Evolutionary conservation across 495 filamentous ascomycete genomes (phyloP).

Genomic region (Penicillium crystallinum): DNA sequence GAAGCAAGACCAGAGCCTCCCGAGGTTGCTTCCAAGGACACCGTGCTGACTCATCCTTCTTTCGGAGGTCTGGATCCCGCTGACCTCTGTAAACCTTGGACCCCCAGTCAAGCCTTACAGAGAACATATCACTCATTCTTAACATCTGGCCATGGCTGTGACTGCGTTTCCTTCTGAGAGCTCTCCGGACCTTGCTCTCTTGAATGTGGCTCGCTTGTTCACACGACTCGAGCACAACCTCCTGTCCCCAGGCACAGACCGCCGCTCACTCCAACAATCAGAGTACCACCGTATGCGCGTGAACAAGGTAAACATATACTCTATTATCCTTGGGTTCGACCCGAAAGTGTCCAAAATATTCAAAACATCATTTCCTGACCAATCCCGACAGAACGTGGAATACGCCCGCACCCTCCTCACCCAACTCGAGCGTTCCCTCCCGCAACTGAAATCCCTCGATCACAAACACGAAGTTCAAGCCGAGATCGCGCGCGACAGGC

Average conservation of each 20-base stretch:
- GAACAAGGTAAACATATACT: conserved; percentile 16
- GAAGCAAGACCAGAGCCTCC: too few species aligned
- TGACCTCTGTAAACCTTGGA: too few species aligned
- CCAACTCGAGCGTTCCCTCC: conserved; percentile 68
- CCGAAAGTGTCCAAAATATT: neutral
- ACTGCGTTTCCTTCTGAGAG: conserved; percentile 26
- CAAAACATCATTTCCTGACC: neutral
- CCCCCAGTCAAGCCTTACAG: too few species aligned
- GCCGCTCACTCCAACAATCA: conserved; percentile 53
- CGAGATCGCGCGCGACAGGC: conserved; percentile 60
- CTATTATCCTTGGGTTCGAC: neutral
- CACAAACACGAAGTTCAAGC: conserved; percentile 62
- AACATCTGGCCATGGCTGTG: conserved; percentile 25
- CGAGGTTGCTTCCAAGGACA: too few species aligned
- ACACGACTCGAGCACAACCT: conserved; percentile 67
- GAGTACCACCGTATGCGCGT: conserved; percentile 68
- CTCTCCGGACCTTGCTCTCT: conserved; percentile 37
- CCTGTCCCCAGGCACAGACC: conserved; percentile 58
- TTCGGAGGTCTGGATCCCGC: too few species aligned
- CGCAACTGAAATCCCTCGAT: conserved; percentile 56
- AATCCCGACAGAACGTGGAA: conserved; percentile 62
- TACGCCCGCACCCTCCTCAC: conserved; percentile 72
- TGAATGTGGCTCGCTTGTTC: conserved; percentile 69
- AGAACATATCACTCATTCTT: neutral
- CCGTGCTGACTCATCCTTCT: too few species aligned